These are phyloP conservation scores for Paramecium sonneborni DNA, from an alignment of 73 alveolate species.

Conservation along the genomic window DNA sequence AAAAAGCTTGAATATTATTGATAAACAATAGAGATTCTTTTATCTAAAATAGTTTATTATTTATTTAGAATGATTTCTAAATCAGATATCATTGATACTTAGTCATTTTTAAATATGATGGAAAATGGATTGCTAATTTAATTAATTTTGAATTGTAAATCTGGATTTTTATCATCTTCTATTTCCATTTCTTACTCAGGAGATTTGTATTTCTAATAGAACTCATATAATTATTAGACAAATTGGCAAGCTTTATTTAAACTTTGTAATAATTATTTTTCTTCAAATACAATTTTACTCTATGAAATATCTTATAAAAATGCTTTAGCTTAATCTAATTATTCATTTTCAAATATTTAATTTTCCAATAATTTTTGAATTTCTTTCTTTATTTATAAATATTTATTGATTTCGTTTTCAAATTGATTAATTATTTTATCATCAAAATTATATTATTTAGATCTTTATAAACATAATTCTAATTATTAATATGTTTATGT, in stretches of 20 bases:
- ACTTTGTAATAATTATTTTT: neutral
- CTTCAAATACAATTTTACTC: neutral
- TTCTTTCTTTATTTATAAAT: neutral
- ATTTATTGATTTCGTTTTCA: slow-evolving; percentile 7
- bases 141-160: slow-evolving; percentile 23
- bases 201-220: neutral
- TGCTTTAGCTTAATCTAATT: slow-evolving; percentile 22
- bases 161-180: slow-evolving; percentile 39
- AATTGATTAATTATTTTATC: neutral
- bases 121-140: neutral
- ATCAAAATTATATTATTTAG: neutral
- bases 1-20: neutral
- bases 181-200: slow-evolving; percentile 55
- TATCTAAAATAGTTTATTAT: neutral
- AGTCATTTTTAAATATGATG: neutral
- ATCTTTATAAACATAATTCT: neutral
- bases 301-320: neutral
- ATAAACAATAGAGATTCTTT: neutral
- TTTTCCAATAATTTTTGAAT: neutral
- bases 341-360: neutral
- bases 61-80: neutral
- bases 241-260: neutral
- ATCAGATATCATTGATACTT: neutral
- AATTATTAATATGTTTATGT: neutral
- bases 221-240: slow-evolving; percentile 1